A percentile compares a stretch with the other conserved stretches of the same genome.
Evolutionary conservation across 441 rosid genomes (phyloP).

Genomic region (Mallotus repandus): DNA sequence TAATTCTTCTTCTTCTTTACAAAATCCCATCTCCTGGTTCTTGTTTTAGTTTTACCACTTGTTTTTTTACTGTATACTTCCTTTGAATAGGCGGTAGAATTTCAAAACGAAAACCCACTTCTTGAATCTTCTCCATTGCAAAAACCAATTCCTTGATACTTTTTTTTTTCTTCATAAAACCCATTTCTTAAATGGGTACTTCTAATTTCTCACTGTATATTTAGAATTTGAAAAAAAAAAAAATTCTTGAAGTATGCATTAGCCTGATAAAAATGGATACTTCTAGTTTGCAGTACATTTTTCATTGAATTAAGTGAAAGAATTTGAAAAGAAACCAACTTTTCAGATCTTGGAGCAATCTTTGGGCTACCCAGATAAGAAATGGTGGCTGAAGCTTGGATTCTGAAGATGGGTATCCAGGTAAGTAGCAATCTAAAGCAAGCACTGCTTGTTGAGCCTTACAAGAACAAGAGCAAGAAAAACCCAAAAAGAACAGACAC

Average conservation of each 20-base stretch:
- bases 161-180: neutral
- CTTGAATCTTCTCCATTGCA: no score
- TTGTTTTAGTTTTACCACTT: no score
- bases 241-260: neutral
- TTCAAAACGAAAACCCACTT: no score
- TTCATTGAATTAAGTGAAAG: neutral
- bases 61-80: no score
- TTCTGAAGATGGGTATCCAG: slow-evolving; percentile 90
- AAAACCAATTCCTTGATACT: no score
- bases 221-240: no score
- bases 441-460: slow-evolving; percentile 63
- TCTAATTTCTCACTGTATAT: neutral
- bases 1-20: no score
- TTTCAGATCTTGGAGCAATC: slow-evolving; percentile 11
- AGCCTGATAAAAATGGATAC: slow-evolving; percentile 3
- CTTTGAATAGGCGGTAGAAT: no score
- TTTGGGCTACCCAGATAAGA: slow-evolving; percentile 24
- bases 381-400: slow-evolving; percentile 97
- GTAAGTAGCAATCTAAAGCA: slow-evolving; percentile 86
- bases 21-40: no score
- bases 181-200: neutral
- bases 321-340: neutral
- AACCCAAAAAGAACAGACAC: slow-evolving; percentile 32
- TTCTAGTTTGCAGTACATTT: neutral
- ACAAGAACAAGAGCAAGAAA: slow-evolving; percentile 27